Evolutionary conservation across 768 basidiomycete species (phyloP).

Genomic region (Tulasnella calospora): DNA sequence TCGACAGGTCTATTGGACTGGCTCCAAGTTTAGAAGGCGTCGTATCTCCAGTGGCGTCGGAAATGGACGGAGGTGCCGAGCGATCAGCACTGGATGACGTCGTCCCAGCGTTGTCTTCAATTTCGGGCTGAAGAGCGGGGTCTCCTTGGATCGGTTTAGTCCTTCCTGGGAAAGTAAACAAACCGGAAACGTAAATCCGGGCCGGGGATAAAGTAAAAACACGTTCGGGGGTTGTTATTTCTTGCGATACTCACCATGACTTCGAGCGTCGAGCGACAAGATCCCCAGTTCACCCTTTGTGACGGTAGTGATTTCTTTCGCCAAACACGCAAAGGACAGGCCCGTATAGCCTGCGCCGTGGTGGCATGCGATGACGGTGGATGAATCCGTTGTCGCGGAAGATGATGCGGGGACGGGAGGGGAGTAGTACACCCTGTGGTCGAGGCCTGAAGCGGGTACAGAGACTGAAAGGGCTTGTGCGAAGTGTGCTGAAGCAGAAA

Average conservation of each 20-base stretch:
- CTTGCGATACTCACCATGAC: constrained; percentile 62
- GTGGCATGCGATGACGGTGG: constrained; percentile 80
- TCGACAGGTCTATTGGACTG: constrained; percentile 53
- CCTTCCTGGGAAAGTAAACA: constrained; percentile 48
- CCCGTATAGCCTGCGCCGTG: constrained; percentile 94
- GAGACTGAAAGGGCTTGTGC: constrained; percentile 71
- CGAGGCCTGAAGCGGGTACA: constrained; percentile 56
- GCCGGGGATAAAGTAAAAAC: neutral
- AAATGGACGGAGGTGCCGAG: neutral
- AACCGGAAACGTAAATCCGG: neutral
- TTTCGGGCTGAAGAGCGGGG: neutral
- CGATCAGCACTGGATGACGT: neutral
- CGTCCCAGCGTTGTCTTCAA: neutral
- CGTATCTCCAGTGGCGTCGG: neutral
- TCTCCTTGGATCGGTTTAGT: constrained; percentile 43
- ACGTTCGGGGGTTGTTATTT: neutral
- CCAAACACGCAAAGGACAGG: constrained; percentile 83
- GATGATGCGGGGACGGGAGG: constrained; percentile 48
- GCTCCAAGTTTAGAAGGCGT: neutral
- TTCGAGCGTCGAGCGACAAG: constrained; percentile 72
- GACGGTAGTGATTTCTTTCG: constrained; percentile 63
- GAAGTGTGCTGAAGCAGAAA: constrained; percentile 76
- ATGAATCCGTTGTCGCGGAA: constrained; percentile 30
- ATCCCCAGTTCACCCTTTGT: constrained; percentile 73
- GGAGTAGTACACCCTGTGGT: constrained; percentile 79